Percentiles rank a stretch among this genome's conserved stretches.
phyloP scores from a whole-genome alignment of 1,284 basidiomycete genomes.

The Ganoderma sinense region DNA sequence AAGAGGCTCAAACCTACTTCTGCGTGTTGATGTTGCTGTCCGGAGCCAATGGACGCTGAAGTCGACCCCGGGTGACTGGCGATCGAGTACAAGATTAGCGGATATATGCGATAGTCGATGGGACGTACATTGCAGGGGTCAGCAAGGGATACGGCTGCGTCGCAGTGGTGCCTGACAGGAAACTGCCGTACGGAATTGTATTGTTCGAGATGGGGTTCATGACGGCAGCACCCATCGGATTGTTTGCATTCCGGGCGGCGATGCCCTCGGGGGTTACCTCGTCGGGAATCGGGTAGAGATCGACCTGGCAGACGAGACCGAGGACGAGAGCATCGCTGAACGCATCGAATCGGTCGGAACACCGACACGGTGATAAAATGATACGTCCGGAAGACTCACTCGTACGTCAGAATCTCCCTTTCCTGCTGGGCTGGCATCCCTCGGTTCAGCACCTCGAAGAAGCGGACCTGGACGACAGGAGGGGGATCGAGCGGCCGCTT shows the following conservation, averaged over 20 bases:
- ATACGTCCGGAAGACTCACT: slow-evolving; percentile 37
- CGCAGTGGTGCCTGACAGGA: background rate
- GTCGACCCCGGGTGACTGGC: background rate
- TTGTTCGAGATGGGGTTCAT: background rate
- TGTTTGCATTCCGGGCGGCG: background rate
- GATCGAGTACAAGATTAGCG: background rate
- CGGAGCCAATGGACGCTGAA: background rate
- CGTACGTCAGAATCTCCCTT: slow-evolving; percentile 46
- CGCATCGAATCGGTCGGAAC: background rate
- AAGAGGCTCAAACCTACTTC: background rate
- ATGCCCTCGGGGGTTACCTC: slow-evolving; percentile 1
- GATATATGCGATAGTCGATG: background rate
- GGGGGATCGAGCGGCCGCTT: slow-evolving; percentile 51
- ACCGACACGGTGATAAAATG: background rate
- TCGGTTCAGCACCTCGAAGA: slow-evolving; percentile 36
- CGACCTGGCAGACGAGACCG: slow-evolving; percentile 5
- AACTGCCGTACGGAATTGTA: background rate
- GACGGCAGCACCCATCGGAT: background rate
- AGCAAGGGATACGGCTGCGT: background rate
- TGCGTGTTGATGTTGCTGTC: background rate
- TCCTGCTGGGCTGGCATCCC: slow-evolving; percentile 40
- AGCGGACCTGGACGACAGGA: slow-evolving; percentile 45
- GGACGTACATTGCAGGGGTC: background rate
- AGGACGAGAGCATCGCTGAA: slow-evolving; percentile 3
- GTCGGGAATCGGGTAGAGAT: slow-evolving; percentile 2